These are phyloP conservation scores for Aphanomyces invadans DNA, from an alignment of 352 stramenopile genomes.

Conservation along the genomic window DNA sequence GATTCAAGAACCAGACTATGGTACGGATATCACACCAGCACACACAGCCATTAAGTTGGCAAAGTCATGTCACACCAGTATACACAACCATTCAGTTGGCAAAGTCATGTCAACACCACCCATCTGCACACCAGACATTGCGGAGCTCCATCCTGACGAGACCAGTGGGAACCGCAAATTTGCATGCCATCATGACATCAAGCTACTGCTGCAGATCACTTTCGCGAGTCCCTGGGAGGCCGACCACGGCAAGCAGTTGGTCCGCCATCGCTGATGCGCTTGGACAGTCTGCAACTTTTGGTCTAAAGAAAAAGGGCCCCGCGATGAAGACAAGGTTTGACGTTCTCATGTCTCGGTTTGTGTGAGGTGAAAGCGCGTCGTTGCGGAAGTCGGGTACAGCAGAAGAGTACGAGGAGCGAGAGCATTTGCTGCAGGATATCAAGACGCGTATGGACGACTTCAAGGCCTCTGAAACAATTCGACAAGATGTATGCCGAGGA, in stretches of 20 bases:
- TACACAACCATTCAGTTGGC: background rate
- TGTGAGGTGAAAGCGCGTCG: background rate
- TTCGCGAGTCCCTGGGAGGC: background rate
- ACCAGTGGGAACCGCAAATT: background rate
- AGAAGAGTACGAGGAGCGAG: conserved; percentile 10
- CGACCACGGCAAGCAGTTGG: background rate
- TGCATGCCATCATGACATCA: background rate
- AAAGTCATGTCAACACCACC: background rate
- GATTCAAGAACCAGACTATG: background rate
- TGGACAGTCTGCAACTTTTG: background rate
- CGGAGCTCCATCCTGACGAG: background rate
- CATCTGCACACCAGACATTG: background rate
- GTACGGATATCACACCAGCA: background rate
- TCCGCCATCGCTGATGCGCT: background rate
- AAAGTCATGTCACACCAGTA: background rate
- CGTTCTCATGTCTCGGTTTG: background rate
- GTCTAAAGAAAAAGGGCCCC: conserved; percentile 2
- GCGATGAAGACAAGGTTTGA: conserved; percentile 7
- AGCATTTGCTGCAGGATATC: background rate
- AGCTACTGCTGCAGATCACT: background rate
- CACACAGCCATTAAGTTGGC: background rate
- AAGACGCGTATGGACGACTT: conserved; percentile 4
- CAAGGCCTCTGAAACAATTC: background rate
- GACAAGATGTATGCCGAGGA: background rate
- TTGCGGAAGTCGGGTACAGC: conserved; percentile 3